phyloP scores from a whole-genome alignment of 345 rosid genomes.

The Carallia brachiata region DNA sequence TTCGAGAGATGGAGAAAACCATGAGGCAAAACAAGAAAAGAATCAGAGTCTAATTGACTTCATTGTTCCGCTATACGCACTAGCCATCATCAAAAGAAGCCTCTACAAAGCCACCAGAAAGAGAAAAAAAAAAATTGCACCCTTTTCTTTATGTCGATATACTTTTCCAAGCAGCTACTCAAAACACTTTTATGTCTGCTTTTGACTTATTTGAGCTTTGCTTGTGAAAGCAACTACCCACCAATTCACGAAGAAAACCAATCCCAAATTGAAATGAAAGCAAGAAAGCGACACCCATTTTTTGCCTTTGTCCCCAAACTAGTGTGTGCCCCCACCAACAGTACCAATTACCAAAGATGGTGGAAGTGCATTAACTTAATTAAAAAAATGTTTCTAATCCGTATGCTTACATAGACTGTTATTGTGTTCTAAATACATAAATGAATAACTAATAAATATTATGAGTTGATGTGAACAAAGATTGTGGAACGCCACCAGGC shows the following conservation, averaged over 20 bases:
- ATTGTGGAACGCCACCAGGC: not conserved
- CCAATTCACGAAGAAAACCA: conserved; percentile 12
- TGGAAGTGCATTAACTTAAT: not conserved
- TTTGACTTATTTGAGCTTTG: conserved; percentile 32
- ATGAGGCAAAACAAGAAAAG: not conserved
- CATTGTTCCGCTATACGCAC: not conserved
- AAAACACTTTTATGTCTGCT: conserved; percentile 18
- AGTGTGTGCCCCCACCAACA: not conserved
- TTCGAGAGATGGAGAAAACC: too few relatives aligned
- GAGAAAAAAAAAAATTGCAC: too few relatives aligned
- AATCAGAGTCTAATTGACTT: not conserved
- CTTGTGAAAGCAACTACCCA: conserved; percentile 48
- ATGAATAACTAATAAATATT: conserved; percentile 26
- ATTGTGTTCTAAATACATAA: conserved; percentile 34
- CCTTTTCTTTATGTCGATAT: conserved; percentile 14
- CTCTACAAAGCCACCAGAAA: too few relatives aligned
- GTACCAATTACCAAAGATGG: not conserved
- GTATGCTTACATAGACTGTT: conserved; percentile 23
- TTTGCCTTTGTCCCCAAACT: not conserved
- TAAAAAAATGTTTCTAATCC: conserved; percentile 2
- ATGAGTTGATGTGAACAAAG: not conserved
- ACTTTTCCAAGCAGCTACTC: conserved; percentile 65
- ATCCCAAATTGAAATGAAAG: not conserved
- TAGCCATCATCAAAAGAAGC: too few relatives aligned
- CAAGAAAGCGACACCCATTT: conserved; percentile 27